A percentile compares a stretch with the other conserved stretches of the same genome.
Evolutionary conservation across 2,329 filamentous ascomycete genomes (phyloP).

Genomic region (Fusarium globosum): DNA sequence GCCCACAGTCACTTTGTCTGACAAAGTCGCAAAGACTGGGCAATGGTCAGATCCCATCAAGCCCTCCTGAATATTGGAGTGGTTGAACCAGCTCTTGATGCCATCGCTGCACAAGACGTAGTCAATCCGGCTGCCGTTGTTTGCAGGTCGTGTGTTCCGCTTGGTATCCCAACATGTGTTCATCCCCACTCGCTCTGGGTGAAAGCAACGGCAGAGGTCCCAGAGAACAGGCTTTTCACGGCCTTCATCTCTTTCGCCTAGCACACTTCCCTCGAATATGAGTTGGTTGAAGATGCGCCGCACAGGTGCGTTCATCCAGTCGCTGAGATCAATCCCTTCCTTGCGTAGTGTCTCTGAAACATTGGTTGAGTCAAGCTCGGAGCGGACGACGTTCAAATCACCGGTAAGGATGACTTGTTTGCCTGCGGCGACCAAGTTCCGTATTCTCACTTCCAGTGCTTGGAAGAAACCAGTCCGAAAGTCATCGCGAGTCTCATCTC

Average conservation of each 20-base stretch:
- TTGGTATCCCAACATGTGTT: slow-evolving; percentile 98
- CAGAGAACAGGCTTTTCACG: slow-evolving; percentile 78
- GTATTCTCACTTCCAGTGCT: slow-evolving; percentile 82
- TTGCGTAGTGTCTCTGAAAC: slow-evolving; percentile 78
- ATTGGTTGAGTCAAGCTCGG: slow-evolving; percentile 80
- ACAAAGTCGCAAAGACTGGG: slow-evolving; percentile 83
- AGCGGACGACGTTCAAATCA: slow-evolving; percentile 83
- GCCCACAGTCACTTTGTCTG: slow-evolving; percentile 67
- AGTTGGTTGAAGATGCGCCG: slow-evolving; percentile 87
- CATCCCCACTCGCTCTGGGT: slow-evolving; percentile 86
- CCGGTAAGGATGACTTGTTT: slow-evolving; percentile 89
- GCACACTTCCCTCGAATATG: slow-evolving; percentile 76
- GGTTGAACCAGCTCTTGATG: slow-evolving; percentile 82
- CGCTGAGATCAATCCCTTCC: slow-evolving; percentile 72
- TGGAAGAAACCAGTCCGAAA: slow-evolving; percentile 85
- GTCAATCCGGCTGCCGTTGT: slow-evolving; percentile 93
- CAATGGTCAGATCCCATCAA: slow-evolving; percentile 97
- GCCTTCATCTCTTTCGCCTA: slow-evolving; percentile 73
- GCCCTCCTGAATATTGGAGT: slow-evolving; percentile 90
- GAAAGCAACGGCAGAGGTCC: slow-evolving; percentile 86
- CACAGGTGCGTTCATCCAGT: slow-evolving; percentile 78
- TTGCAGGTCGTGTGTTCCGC: slow-evolving; percentile 94
- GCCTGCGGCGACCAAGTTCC: slow-evolving; percentile 82
- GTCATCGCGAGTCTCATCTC: slow-evolving; percentile 83
- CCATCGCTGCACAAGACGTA: slow-evolving; percentile 86